Evolutionary conservation across 352 stramenopile genomes (phyloP).

Genomic region (Paralagenidium karlingii): DNA sequence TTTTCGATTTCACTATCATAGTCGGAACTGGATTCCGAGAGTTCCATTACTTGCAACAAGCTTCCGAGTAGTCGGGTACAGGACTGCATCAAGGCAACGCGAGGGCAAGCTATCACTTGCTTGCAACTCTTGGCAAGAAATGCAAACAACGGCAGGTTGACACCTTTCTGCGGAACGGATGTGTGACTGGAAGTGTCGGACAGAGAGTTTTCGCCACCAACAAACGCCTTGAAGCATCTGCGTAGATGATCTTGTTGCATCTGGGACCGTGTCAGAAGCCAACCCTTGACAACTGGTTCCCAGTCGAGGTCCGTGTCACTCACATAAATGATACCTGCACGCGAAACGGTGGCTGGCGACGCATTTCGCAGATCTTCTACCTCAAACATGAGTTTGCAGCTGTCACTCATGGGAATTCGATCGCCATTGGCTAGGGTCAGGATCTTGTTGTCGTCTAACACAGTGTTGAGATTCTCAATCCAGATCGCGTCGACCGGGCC

Average conservation of each 20-base stretch:
- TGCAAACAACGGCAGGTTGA: too few relatives aligned
- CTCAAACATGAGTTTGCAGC: conserved; percentile 88
- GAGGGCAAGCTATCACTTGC: conserved; percentile 51
- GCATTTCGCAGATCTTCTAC: conserved; percentile 88
- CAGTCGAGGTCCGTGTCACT: conserved; percentile 66
- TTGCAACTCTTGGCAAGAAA: conserved; percentile 48
- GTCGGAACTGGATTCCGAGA: conserved; percentile 36
- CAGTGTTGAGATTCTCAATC: conserved; percentile 94
- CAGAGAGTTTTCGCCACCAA: too few relatives aligned
- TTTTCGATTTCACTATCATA: conserved; percentile 63
- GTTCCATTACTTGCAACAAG: conserved; percentile 35
- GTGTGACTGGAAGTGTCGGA: too few relatives aligned
- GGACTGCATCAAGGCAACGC: conserved; percentile 71
- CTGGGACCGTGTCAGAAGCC: conserved; percentile 35
- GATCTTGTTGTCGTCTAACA: conserved; percentile 92
- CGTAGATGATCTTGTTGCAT: conserved; percentile 27
- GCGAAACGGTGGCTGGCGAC: conserved; percentile 85
- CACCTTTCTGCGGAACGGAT: too few relatives aligned
- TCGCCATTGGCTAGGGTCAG: conserved; percentile 89
- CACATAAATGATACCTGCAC: conserved; percentile 88
- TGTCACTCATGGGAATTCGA: conserved; percentile 83
- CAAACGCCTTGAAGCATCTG: conserved; percentile 29
- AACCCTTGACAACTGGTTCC: conserved; percentile 51
- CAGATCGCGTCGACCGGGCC: conserved; percentile 88
- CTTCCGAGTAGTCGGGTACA: conserved; percentile 49